These are phyloP conservation scores for Sindora glabra DNA, from an alignment of 306 rosid genomes.

Conservation along the genomic window DNA sequence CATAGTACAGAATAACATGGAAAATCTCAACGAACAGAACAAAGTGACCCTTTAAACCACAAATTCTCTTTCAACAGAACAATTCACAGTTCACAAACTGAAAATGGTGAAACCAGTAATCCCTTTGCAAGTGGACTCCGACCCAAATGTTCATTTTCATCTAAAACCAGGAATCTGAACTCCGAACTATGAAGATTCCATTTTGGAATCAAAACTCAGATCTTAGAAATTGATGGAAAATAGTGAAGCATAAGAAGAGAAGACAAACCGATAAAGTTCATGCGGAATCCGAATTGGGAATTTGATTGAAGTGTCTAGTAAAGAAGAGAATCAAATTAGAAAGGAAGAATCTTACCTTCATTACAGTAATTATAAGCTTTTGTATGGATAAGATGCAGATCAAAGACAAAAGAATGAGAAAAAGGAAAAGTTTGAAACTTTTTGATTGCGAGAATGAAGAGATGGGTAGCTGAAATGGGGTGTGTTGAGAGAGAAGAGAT, in stretches of 20 bases:
- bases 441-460: background rate
- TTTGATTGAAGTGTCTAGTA: background rate
- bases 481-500: slow-evolving; percentile 10
- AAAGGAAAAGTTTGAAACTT: background rate
- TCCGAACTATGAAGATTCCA: slow-evolving; percentile 10
- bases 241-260: background rate
- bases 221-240: slow-evolving; percentile 8
- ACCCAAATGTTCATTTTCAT: background rate
- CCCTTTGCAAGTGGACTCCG: background rate
- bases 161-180: slow-evolving; percentile 13
- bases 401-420: background rate
- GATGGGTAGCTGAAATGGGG: background rate
- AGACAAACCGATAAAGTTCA: slow-evolving; percentile 10
- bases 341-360: slow-evolving; percentile 62
- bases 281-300: slow-evolving; percentile 26
- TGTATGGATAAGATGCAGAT: slow-evolving; percentile 17
- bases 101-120: background rate
- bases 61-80: slow-evolving; percentile 2
- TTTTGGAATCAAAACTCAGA: slow-evolving; percentile 5
- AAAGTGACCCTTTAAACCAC: background rate
- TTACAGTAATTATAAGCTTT: slow-evolving; percentile 15
- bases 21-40: slow-evolving; percentile 10
- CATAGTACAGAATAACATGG: background rate
- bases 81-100: background rate
- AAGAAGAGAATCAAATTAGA: background rate